Base-by-base conservation (phyloP, 2,329 filamentous ascomycete species). In the Pseudocercospora macadamiae region DNA sequence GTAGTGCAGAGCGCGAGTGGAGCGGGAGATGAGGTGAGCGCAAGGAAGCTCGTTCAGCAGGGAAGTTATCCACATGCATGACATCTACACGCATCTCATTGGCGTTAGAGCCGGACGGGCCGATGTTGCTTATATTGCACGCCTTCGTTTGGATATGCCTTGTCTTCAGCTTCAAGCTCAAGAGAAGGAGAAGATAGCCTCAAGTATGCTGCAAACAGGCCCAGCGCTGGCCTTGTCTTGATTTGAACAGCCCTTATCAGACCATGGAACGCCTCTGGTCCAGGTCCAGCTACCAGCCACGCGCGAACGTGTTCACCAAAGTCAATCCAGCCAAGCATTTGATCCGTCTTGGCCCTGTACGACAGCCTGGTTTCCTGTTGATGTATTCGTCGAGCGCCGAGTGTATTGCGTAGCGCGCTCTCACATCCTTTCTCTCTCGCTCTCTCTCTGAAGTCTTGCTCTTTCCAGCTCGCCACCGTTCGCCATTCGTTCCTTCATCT, bases 21-120 rank as follows among this genome's bases (percentile, higher is more conserved):
- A 23, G 16, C 14, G 23, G 8, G 10, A 32, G 36, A 44, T 14
- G 32, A 55, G 51, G 32, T 39, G 34, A 36, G n/a, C 28, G 16
- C 23, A 28, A 39, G 34, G n/a, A 53, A 42, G 21, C 51, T 39
- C 25, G 51, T n/a, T n/a, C 32, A 32, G 25, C 32, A n/a, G 26
- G 16, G 19, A n/a, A n/a, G n/a, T n/a, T n/a, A n/a, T n/a, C n/a
- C 51, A 23, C 30, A 23, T 23, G 28, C 25, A 55, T 55, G 53
- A 55, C 53, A 55, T 47, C 21, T 28, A 14, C 9, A 39, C 32
- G 53, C 53, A 28, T 16, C 18, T 49, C 39, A 55, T 47, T 55
- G 39, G 53, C 21, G 25, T 28, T 21, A 30, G n/a, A n/a, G 25
- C 16, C 18, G 10, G 19, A 37, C 39, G 39, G 53, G 30, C 48